These are phyloP conservation scores for Candida albicans DNA, from an alignment of 1,139 yeast species.

Conservation along the genomic window DNA sequence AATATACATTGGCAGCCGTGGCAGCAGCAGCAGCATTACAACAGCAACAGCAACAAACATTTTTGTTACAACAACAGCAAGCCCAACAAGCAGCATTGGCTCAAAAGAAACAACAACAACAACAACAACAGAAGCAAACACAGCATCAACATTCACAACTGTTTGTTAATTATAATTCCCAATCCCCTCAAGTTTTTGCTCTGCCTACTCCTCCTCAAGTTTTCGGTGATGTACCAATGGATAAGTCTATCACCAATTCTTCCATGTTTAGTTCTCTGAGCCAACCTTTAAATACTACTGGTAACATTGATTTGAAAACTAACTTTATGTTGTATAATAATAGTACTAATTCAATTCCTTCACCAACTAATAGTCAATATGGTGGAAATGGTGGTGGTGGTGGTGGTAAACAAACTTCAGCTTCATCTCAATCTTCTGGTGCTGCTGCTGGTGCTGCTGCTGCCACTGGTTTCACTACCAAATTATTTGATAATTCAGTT, in stretches of 20 bases:
- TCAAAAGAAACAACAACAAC: constrained; percentile 10
- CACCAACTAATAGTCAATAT: constrained; percentile 18
- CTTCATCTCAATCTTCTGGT: constrained; percentile 15
- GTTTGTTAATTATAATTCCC: constrained; percentile 3
- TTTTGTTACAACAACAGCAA: constrained; percentile 18
- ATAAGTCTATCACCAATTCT: constrained; percentile 2
- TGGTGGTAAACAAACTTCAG: constrained; percentile 10
- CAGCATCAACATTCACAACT: constrained; percentile 14
- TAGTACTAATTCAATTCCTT: constrained; percentile 23
- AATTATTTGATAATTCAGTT: constrained; percentile 19
- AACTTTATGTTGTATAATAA: constrained; percentile 21
- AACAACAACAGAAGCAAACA: constrained; percentile 13
- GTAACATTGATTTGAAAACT: constrained; percentile 11
- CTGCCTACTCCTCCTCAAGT: constrained; percentile 16
- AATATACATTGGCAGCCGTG: constrained; percentile 30
- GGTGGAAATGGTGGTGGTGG: background rate
- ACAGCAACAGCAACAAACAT: constrained; percentile 24
- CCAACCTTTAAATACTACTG: constrained; percentile 2
- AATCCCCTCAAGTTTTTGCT: constrained; percentile 2
- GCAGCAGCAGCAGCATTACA: constrained; percentile 34
- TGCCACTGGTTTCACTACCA: constrained; percentile 17
- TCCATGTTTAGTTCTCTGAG: constrained; percentile 7
- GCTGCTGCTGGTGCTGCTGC: constrained; percentile 14
- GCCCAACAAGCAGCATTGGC: constrained; percentile 14
- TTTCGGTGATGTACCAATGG: constrained; percentile 12